A percentile compares a stretch with the other conserved stretches of the same genome.
Conservation (phyloP, 495 filamentous ascomycete genomes). For the Thermothielavioides terrestris region DNA sequence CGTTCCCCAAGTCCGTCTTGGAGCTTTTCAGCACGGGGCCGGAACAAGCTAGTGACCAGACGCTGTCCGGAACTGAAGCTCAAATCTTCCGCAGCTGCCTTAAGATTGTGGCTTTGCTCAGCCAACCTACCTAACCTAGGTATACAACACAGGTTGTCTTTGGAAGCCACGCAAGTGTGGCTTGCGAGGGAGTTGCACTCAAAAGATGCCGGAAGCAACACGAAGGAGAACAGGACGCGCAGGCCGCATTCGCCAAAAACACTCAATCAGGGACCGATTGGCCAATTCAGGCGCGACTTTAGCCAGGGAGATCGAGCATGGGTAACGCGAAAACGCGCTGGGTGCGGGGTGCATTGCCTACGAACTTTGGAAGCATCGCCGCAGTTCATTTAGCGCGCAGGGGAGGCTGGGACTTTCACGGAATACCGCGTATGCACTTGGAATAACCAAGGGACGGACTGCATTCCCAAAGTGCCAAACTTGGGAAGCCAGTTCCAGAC, state of each 20-base stretch:
- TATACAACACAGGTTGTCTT: too few relatives aligned
- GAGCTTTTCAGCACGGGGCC: too few relatives aligned
- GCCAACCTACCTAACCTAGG: too few relatives aligned
- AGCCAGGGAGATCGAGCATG: neutral
- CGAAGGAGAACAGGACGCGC: neutral
- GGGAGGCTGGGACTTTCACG: conserved; percentile 3
- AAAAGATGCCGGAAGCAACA: neutral
- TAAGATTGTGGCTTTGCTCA: too few relatives aligned
- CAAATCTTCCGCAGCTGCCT: too few relatives aligned
- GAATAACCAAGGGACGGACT: neutral
- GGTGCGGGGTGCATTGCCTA: neutral
- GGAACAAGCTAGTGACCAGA: too few relatives aligned
- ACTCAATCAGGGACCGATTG: conserved; percentile 7
- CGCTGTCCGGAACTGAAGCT: too few relatives aligned
- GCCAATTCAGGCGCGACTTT: conserved; percentile 12
- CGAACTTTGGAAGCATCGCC: neutral
- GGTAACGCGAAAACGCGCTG: conserved; percentile 17
- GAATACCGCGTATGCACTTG: too few relatives aligned
- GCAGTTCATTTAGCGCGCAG: neutral
- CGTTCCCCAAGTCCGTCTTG: too few relatives aligned
- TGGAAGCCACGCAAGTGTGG: too few relatives aligned
- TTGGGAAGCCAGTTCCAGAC: neutral
- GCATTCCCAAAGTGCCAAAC: neutral
- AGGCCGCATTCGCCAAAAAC: conserved; percentile 4
- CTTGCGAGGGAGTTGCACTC: neutral